phyloP scores from a whole-genome alignment of 2,329 filamentous ascomycete species.

The Fusarium newnesense region DNA sequence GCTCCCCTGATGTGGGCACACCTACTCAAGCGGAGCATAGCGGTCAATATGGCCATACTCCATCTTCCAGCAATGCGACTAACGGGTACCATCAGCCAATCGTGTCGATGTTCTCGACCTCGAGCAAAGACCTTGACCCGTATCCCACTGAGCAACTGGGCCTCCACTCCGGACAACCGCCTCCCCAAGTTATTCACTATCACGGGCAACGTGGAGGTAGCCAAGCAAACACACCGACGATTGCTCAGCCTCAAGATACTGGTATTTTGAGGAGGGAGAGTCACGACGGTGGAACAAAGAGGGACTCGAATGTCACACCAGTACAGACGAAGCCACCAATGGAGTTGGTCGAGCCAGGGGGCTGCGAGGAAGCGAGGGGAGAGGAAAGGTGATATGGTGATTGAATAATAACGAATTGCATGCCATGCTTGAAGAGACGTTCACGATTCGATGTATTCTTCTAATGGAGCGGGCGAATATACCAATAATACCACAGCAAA shows the following conservation, averaged over 20 bases:
- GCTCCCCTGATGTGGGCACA: conserved; percentile 65
- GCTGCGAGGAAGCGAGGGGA: conserved; percentile 33
- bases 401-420: conserved; percentile 36
- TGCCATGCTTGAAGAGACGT: conserved; percentile 42
- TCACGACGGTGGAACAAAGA: conserved; percentile 56
- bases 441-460: conserved; percentile 43
- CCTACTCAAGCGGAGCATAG: conserved; percentile 70
- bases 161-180: conserved; percentile 69
- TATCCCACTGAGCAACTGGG: conserved; percentile 74
- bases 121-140: conserved; percentile 74
- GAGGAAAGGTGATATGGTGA: conserved; percentile 43
- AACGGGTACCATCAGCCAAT: conserved; percentile 77
- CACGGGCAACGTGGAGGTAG: conserved; percentile 75
- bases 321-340: conserved; percentile 48
- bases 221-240: conserved; percentile 72
- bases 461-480: conserved; percentile 37
- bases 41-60: conserved; percentile 58
- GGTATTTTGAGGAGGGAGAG: conserved; percentile 60
- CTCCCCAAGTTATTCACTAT: conserved; percentile 74
- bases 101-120: conserved; percentile 76
- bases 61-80: conserved; percentile 56
- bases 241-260: conserved; percentile 62
- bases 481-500: conserved; percentile 41
- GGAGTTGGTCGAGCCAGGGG: conserved; percentile 29
- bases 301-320: conserved; percentile 51